These are phyloP conservation scores for Prunus fruticosa DNA, from an alignment of 306 rosid genomes.

Conservation along the genomic window DNA sequence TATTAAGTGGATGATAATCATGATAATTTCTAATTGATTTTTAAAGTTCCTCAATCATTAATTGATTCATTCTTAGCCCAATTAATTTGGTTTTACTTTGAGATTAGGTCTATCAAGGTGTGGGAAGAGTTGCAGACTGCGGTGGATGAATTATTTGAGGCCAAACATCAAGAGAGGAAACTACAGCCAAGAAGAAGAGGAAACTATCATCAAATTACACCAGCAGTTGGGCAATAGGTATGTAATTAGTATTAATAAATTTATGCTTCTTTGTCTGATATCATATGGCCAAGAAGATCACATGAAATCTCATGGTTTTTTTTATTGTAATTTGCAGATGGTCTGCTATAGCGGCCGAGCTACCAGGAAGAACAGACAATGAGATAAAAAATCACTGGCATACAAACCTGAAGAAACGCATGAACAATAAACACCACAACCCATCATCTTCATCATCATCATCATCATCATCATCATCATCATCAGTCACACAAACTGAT, in stretches of 20 bases:
- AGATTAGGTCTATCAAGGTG: constrained; percentile 49
- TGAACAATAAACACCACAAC: not conserved
- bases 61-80: not conserved
- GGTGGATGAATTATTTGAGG: constrained; percentile 65
- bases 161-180: constrained; percentile 63
- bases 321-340: constrained; percentile 40
- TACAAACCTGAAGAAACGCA: constrained; percentile 49
- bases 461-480: not conserved
- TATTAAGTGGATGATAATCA: not conserved
- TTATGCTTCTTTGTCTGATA: not conserved
- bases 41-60: no score
- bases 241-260: not conserved
- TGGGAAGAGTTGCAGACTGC: constrained; percentile 71
- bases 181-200: constrained; percentile 52
- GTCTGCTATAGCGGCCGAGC: constrained; percentile 59
- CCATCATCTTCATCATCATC: constrained; percentile 2
- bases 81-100: not conserved
- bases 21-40: not conserved
- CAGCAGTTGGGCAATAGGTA: constrained; percentile 49
- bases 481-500: not conserved
- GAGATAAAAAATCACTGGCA: constrained; percentile 79
- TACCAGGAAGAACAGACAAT: constrained; percentile 79
- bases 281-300: not conserved
- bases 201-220: constrained; percentile 42
- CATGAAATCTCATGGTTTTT: not conserved